Percentiles rank a stretch among this genome's conserved stretches.
These are phyloP conservation scores for Saccharomyces uvarum DNA, from an alignment of 1,139 yeast genomes.

Conservation along the genomic window DNA sequence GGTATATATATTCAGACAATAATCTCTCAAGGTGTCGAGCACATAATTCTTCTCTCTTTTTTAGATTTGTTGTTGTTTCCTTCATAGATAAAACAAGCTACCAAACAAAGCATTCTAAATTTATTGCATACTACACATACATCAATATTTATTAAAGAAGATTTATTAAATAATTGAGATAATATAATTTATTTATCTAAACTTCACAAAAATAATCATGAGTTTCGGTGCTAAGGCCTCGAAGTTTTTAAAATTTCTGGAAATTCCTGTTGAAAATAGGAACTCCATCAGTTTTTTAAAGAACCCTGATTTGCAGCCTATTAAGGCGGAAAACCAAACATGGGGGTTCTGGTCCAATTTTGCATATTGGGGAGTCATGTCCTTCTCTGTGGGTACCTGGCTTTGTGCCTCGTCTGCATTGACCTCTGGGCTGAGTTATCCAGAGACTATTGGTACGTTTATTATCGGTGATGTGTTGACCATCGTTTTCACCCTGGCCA, in stretches of 20 bases:
- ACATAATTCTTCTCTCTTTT: no score
- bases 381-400: slow-evolving; percentile 38
- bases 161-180: no score
- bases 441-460: slow-evolving; percentile 37
- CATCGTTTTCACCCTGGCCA: slow-evolving; percentile 34
- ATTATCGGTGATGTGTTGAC: slow-evolving; percentile 40
- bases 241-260: slow-evolving; percentile 17
- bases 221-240: background rate
- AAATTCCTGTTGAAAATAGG: slow-evolving; percentile 31
- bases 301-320: slow-evolving; percentile 36
- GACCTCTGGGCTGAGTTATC: slow-evolving; percentile 36
- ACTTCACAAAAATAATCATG: background rate
- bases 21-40: no score
- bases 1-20: no score
- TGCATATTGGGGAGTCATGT: slow-evolving; percentile 38
- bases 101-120: no score
- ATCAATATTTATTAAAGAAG: slow-evolving; percentile 7
- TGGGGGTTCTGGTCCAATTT: slow-evolving; percentile 39
- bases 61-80: no score
- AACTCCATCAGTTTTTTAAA: slow-evolving; percentile 29
- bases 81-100: no score
- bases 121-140: no score
- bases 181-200: no score
- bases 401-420: slow-evolving; percentile 37
- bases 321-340: slow-evolving; percentile 30